phyloP scores from a whole-genome alignment of 1,284 basidiomycete species.

The Leccinum griseonigrum region DNA sequence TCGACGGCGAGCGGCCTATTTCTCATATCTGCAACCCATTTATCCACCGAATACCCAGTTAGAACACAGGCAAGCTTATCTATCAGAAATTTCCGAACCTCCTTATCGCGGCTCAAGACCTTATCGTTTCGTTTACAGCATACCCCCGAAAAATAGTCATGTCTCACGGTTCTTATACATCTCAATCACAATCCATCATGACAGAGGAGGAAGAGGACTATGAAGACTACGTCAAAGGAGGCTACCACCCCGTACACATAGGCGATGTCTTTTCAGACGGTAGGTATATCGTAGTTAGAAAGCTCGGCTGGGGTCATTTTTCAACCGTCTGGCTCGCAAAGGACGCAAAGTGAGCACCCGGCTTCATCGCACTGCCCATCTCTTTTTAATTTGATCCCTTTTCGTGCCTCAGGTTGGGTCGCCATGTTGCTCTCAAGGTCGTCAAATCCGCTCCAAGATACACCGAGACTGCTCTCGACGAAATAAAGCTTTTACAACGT shows the following conservation, averaged over 20 bases:
- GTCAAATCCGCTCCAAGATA: slow-evolving; percentile 98
- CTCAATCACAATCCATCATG: slow-evolving; percentile 58
- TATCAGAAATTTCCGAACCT: slow-evolving; percentile 24
- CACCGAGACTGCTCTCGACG: slow-evolving; percentile 97
- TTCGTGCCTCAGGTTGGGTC: slow-evolving; percentile 65
- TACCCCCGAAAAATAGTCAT: slow-evolving; percentile 34
- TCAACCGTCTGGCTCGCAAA: slow-evolving; percentile 91
- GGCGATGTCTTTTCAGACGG: slow-evolving; percentile 90
- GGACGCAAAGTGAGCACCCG: slow-evolving; percentile 65
- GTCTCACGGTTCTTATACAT: slow-evolving; percentile 51
- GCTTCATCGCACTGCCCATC: background rate
- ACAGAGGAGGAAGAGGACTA: slow-evolving; percentile 82
- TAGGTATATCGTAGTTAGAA: slow-evolving; percentile 89
- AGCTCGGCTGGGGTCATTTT: slow-evolving; percentile 99
- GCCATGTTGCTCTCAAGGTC: slow-evolving; percentile 98
- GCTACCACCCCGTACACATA: slow-evolving; percentile 95
- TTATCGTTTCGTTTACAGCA: slow-evolving; percentile 36
- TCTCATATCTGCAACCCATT: background rate
- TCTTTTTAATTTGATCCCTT: slow-evolving; percentile 8
- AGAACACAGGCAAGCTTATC: slow-evolving; percentile 31
- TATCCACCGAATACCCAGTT: slow-evolving; percentile 25
- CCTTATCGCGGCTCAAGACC: slow-evolving; percentile 31
- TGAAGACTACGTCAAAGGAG: slow-evolving; percentile 88
- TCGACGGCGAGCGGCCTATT: background rate
- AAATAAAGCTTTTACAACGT: slow-evolving; percentile 96